Evolutionary conservation across 768 basidiomycete genomes (phyloP).

Genomic region (Leucogyrophana mollusca): DNA sequence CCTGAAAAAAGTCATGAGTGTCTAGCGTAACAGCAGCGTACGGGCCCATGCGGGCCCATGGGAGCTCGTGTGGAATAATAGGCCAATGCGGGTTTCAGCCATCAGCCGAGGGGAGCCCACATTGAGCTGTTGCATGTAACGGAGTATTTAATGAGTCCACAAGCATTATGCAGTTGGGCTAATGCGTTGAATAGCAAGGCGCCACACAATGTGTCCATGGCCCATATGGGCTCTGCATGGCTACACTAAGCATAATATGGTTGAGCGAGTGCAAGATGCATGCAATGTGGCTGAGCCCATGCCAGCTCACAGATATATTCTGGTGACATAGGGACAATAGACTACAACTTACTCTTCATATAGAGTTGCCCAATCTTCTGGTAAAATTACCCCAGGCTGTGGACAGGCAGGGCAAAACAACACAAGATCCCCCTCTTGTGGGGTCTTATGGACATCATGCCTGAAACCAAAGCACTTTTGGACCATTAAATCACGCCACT

Average conservation of each 20-base stretch:
- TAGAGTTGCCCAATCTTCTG: slow-evolving; percentile 2
- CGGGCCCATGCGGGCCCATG: background rate
- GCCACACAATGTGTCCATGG: background rate
- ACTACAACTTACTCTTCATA: background rate
- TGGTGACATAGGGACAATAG: background rate
- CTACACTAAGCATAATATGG: background rate
- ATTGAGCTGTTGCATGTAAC: background rate
- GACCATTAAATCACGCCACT: slow-evolving; percentile 2
- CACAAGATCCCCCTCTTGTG: background rate
- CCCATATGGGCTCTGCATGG: background rate
- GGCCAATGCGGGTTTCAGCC: background rate
- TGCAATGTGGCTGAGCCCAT: background rate
- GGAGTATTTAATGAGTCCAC: background rate
- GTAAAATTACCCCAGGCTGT: slow-evolving; percentile 4
- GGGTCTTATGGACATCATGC: background rate
- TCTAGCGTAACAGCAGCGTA: too few species aligned
- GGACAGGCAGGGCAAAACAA: slow-evolving; percentile 6
- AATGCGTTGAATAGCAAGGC: background rate
- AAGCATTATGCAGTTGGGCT: background rate
- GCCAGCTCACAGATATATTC: background rate
- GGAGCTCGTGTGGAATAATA: background rate
- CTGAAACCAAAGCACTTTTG: background rate
- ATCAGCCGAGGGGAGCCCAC: background rate
- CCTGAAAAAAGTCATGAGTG: too few species aligned
- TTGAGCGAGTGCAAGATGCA: background rate